These are phyloP conservation scores for Citeromyces hawaiiensis DNA, from an alignment of 1,139 yeast genomes.

Conservation along the genomic window DNA sequence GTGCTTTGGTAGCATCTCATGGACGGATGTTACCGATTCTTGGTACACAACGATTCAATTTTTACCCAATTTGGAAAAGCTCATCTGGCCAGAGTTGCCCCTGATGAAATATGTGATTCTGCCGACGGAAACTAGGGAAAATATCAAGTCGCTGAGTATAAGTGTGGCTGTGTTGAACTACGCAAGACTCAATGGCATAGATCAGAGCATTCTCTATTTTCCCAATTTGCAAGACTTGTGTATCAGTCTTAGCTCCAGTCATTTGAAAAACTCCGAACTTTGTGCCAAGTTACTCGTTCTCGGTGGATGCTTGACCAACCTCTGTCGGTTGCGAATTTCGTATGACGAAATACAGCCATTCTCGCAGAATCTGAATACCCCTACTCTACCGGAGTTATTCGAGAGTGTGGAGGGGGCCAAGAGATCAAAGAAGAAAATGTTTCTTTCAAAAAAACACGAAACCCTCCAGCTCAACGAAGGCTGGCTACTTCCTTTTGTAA, in stretches of 20 bases:
- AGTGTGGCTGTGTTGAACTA: neutral
- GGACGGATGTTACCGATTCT: slow-evolving; percentile 5
- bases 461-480: neutral
- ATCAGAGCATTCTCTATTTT: slow-evolving; percentile 4
- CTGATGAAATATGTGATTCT: slow-evolving; percentile 4
- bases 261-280: neutral
- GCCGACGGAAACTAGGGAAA: neutral
- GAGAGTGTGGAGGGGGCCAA: neutral
- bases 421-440: neutral
- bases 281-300: slow-evolving; percentile 3
- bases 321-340: slow-evolving; percentile 3
- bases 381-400: neutral
- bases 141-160: slow-evolving; percentile 4
- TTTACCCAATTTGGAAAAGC: slow-evolving; percentile 2
- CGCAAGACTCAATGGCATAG: slow-evolving; percentile 2
- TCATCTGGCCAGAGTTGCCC: slow-evolving; percentile 6
- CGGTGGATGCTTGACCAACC: slow-evolving; percentile 3
- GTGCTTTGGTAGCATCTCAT: slow-evolving; percentile 5
- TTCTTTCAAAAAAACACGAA: neutral
- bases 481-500: neutral
- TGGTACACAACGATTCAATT: slow-evolving; percentile 5
- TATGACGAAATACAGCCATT: slow-evolving; percentile 1
- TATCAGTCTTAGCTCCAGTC: slow-evolving; percentile 3
- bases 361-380: slow-evolving; percentile 1
- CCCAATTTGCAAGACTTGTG: slow-evolving; percentile 5